A percentile compares a stretch with the other conserved stretches of the same genome.
Conservation (phyloP, 2,329 filamentous ascomycete genomes). For the Celoporthe dispersa region DNA sequence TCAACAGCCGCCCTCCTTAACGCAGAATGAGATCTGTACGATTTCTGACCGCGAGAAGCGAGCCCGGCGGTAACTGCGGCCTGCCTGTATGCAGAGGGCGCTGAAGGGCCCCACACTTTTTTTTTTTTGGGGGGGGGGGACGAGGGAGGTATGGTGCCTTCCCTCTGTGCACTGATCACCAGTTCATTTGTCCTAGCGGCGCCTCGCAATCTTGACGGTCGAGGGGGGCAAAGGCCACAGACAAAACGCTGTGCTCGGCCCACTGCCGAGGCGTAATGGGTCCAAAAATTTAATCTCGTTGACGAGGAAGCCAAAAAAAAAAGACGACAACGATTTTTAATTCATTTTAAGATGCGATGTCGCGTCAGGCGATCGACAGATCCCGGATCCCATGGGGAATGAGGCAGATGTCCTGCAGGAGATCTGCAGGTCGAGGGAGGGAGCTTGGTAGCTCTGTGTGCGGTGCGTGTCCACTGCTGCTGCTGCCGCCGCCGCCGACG, state of each 20-base stretch:
- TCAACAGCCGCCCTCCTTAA: neutral
- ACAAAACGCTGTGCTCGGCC: slow-evolving; percentile 19
- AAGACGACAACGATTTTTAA: neutral
- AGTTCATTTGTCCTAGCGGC: slow-evolving; percentile 21
- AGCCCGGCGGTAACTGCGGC: slow-evolving; percentile 23
- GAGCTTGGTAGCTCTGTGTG: neutral
- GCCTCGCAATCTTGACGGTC: slow-evolving; percentile 21
- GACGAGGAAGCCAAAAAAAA: neutral
- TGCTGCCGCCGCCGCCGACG: neutral
- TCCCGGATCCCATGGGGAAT: slow-evolving; percentile 7
- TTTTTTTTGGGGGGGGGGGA: neutral
- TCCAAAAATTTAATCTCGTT: slow-evolving; percentile 6
- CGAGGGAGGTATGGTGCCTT: no score
- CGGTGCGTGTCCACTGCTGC: neutral
- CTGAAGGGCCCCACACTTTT: neutral
- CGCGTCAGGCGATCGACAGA: slow-evolving; percentile 5
- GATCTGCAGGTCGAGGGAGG: slow-evolving; percentile 5
- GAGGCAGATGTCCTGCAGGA: slow-evolving; percentile 18
- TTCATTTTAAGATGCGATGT: neutral
- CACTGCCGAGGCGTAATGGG: slow-evolving; percentile 23
- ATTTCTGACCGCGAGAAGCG: neutral
- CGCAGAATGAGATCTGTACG: neutral
- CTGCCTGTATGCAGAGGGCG: slow-evolving; percentile 2
- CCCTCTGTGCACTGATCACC: slow-evolving; percentile 23
- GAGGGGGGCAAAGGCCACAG: slow-evolving; percentile 1